phyloP scores from a whole-genome alignment of 371 early-diverging fungal genomes.

The Mucor indicus region DNA sequence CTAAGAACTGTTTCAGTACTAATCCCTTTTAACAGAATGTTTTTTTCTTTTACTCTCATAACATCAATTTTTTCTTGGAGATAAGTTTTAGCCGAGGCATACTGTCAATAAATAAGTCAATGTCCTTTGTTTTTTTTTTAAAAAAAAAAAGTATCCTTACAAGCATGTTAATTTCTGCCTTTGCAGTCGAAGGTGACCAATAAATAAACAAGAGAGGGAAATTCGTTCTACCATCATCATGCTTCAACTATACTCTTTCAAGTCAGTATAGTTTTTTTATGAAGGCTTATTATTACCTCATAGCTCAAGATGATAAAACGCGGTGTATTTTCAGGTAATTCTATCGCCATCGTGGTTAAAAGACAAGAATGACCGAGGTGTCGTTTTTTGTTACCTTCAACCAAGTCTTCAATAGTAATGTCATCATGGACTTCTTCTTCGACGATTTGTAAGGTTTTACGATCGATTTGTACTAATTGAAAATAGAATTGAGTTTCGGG shows the following conservation, averaged over 20 bases:
- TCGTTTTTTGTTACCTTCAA: conserved; percentile 36
- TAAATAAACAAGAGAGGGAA: conserved; percentile 67
- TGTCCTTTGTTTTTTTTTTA: background rate
- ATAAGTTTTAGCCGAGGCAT: conserved; percentile 65
- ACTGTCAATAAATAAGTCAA: conserved; percentile 22
- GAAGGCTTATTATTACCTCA: no score
- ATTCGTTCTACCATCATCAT: conserved; percentile 62
- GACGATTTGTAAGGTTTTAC: conserved; percentile 45
- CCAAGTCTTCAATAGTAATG: conserved; percentile 56
- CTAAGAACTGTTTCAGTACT: conserved; percentile 8
- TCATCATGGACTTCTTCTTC: conserved; percentile 54
- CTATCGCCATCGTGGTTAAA: no score
- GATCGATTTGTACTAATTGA: conserved; percentile 57
- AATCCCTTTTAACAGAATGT: background rate
- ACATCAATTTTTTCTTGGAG: conserved; percentile 55
- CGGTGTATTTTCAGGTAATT: conserved; percentile 69
- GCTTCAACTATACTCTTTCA: conserved; percentile 39
- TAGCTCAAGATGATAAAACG: conserved; percentile 70
- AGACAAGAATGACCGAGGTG: background rate
- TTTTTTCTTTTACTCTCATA: conserved; percentile 38
- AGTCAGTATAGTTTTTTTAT: no score
- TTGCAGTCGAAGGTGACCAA: conserved; percentile 60
- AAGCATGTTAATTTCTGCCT: conserved; percentile 59
- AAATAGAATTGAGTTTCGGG: background rate
- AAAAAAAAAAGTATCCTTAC: conserved; percentile 21